phyloP scores from a whole-genome alignment of 257 asterid species.

The Thymus quinquecostatus region DNA sequence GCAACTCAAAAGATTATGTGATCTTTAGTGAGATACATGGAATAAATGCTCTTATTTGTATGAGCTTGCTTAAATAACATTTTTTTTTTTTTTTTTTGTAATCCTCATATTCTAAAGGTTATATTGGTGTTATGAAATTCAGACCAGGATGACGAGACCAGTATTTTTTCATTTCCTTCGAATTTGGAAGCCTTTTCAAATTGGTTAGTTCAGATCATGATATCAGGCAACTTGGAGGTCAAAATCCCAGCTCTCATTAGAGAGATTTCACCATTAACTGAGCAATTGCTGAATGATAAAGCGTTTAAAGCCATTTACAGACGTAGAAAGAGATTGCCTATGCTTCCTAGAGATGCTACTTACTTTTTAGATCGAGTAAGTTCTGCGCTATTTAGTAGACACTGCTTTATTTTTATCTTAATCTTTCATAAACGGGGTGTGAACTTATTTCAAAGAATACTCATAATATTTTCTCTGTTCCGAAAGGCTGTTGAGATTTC shows the following conservation, averaged over 20 bases:
- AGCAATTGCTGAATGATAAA: slow-evolving; percentile 67
- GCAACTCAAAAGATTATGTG: no score
- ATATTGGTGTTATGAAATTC: slow-evolving; percentile 46
- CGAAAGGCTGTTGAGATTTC: slow-evolving; percentile 82
- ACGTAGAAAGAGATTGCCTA: slow-evolving; percentile 65
- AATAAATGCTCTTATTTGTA: background rate
- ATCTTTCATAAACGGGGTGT: background rate
- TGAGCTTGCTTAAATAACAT: background rate
- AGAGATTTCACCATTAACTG: slow-evolving; percentile 68
- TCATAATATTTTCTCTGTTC: slow-evolving; percentile 22
- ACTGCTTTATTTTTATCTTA: background rate
- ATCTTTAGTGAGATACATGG: background rate
- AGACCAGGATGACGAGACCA: slow-evolving; percentile 50
- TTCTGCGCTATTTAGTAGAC: slow-evolving; percentile 2
- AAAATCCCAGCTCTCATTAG: slow-evolving; percentile 84
- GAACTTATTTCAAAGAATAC: slow-evolving; percentile 1
- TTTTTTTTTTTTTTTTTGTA: background rate
- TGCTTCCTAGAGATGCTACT: slow-evolving; percentile 71
- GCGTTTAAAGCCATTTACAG: slow-evolving; percentile 76
- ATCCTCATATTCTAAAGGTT: slow-evolving; percentile 26
- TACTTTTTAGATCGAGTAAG: slow-evolving; percentile 78
- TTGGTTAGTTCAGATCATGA: slow-evolving; percentile 73
- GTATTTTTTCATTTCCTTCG: slow-evolving; percentile 54
- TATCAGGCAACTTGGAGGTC: slow-evolving; percentile 75
- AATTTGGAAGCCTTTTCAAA: slow-evolving; percentile 61